A percentile compares a stretch with the other conserved stretches of the same genome.
These are phyloP conservation scores for Cyclocybe cylindracea DNA, from an alignment of 768 basidiomycete species.

Conservation along the genomic window DNA sequence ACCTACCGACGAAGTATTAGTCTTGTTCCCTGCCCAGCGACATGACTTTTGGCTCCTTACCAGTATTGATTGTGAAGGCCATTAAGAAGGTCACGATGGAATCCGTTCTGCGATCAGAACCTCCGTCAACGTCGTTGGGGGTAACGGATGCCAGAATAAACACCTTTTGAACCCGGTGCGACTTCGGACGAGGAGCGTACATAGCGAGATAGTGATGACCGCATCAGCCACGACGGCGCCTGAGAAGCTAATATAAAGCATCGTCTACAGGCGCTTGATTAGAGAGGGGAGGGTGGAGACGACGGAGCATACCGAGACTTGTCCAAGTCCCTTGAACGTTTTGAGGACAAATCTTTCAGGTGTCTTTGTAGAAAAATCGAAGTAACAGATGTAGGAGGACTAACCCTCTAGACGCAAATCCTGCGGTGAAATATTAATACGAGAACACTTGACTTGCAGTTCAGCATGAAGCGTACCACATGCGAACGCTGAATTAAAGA, in stretches of 20 bases:
- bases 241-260: conserved; percentile 22
- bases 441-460: neutral
- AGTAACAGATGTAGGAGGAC: neutral
- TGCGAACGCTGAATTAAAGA: no score
- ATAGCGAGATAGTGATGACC: conserved; percentile 21
- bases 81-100: conserved; percentile 9
- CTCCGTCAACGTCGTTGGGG: conserved; percentile 4
- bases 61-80: conserved; percentile 25
- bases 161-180: conserved; percentile 26
- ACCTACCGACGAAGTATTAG: conserved; percentile 9
- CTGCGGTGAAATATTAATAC: neutral
- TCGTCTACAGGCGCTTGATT: neutral
- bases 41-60: neutral
- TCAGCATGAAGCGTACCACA: no score
- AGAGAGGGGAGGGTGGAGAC: neutral
- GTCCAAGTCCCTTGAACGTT: conserved; percentile 9
- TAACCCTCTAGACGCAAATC: conserved; percentile 10
- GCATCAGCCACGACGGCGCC: conserved; percentile 20
- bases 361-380: neutral
- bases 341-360: conserved; percentile 7
- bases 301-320: conserved; percentile 7
- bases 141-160: neutral
- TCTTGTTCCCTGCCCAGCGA: neutral
- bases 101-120: conserved; percentile 12
- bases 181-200: conserved; percentile 18